Evolutionary conservation across 768 basidiomycete species (phyloP).

Genomic region (Lactarius sanguifluus): DNA sequence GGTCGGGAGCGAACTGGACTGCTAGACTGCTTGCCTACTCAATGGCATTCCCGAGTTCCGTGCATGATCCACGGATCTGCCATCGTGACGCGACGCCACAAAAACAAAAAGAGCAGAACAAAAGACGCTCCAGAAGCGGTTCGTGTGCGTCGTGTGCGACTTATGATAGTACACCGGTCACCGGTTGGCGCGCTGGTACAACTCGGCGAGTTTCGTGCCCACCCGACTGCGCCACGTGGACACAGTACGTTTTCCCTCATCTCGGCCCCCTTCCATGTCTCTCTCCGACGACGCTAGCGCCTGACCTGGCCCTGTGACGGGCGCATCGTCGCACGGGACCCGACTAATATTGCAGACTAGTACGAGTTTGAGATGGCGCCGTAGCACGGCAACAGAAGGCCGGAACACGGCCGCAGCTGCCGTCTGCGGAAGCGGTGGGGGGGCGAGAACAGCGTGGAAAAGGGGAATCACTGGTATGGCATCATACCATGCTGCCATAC

Average conservation of each 20-base stretch:
- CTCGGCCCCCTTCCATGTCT: not conserved
- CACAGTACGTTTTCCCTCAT: not conserved
- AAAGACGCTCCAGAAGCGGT: not conserved
- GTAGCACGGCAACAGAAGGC: not conserved
- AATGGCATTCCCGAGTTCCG: not conserved
- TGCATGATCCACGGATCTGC: slow-evolving; percentile 1
- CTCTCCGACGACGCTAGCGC: not conserved
- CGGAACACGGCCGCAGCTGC: not conserved
- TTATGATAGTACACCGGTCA: not conserved
- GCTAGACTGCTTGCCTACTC: too few species aligned
- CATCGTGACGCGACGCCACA: not conserved
- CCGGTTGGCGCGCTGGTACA: not conserved
- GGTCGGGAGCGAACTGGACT: not conserved
- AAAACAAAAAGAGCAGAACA: not conserved
- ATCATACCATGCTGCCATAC: not conserved
- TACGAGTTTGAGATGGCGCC: not conserved
- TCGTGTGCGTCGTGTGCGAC: not conserved
- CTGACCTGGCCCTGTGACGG: not conserved
- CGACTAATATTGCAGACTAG: not conserved
- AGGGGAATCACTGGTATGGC: not conserved
- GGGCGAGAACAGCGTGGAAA: not conserved
- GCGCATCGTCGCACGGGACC: not conserved
- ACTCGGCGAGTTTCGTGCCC: not conserved
- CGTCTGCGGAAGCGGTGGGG: not conserved
- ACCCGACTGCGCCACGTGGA: not conserved